Evolutionary conservation across 2,329 filamentous ascomycete species (phyloP).

Genomic region (Fusarium sp.): DNA sequence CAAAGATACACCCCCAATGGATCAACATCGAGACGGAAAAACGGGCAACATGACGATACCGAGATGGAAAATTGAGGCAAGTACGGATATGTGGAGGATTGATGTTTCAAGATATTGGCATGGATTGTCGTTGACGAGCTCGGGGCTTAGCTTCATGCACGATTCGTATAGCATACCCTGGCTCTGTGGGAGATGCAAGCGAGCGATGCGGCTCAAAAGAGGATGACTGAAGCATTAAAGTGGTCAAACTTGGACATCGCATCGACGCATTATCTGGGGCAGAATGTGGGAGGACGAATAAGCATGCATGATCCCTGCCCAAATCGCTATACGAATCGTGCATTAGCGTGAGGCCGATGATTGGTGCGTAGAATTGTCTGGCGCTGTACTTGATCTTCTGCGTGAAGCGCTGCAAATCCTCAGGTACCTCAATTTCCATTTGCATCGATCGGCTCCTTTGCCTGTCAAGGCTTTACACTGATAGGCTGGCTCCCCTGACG

Average conservation of each 20-base stretch:
- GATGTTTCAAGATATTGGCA: constrained; percentile 9
- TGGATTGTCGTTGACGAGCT: constrained; percentile 25
- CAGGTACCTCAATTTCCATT: constrained; percentile 32
- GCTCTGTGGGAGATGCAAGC: constrained; percentile 16
- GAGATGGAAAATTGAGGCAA: constrained; percentile 6
- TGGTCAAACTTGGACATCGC: neutral
- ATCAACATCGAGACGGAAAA: neutral
- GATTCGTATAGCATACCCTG: constrained; percentile 47
- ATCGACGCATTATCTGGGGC: constrained; percentile 11
- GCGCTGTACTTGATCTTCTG: constrained; percentile 2
- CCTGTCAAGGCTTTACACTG: constrained; percentile 25
- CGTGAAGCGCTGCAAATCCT: neutral
- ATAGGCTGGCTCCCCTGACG: constrained; percentile 38
- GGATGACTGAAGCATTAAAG: constrained; percentile 22
- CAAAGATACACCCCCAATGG: constrained; percentile 1
- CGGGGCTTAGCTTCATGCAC: constrained; percentile 46
- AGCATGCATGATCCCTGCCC: neutral
- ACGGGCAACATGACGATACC: constrained; percentile 25
- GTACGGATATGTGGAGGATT: constrained; percentile 21
- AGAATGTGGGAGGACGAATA: constrained; percentile 7
- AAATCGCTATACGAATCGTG: constrained; percentile 42
- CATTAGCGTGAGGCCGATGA: constrained; percentile 19
- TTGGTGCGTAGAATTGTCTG: constrained; percentile 12
- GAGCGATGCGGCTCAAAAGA: constrained; percentile 42
- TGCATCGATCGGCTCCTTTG: constrained; percentile 17